phyloP scores from a whole-genome alignment of 345 rosid genomes.

The Corchorus capsularis region DNA sequence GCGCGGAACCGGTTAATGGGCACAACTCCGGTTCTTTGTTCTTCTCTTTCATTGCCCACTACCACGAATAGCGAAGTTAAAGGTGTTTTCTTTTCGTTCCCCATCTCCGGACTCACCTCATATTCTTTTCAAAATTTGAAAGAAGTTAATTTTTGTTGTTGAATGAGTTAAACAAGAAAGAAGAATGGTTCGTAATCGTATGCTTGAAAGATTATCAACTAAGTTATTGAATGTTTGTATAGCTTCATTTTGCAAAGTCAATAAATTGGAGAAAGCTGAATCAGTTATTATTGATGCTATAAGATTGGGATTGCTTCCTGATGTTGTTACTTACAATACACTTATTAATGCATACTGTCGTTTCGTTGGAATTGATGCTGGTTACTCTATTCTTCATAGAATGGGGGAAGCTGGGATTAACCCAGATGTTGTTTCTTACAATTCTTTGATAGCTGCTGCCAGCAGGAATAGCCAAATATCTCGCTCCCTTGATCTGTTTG shows the following conservation, averaged over 20 bases:
- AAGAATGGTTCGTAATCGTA: slow-evolving; percentile 29
- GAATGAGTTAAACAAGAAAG: neutral
- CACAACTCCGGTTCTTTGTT: too few relatives aligned
- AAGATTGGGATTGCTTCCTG: slow-evolving; percentile 73
- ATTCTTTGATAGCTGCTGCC: slow-evolving; percentile 75
- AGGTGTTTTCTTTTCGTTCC: too few relatives aligned
- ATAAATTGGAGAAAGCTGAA: slow-evolving; percentile 64
- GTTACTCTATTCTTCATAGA: slow-evolving; percentile 53
- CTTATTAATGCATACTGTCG: slow-evolving; percentile 65
- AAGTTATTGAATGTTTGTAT: slow-evolving; percentile 64
- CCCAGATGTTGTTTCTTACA: slow-evolving; percentile 66
- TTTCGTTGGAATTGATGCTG: slow-evolving; percentile 57
- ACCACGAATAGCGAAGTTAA: too few relatives aligned
- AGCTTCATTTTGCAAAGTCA: slow-evolving; percentile 57
- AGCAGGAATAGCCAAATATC: slow-evolving; percentile 40
- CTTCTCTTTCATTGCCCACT: too few relatives aligned
- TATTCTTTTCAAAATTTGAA: neutral
- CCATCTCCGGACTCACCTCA: too few relatives aligned
- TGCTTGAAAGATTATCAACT: slow-evolving; percentile 44
- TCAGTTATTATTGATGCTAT: slow-evolving; percentile 56
- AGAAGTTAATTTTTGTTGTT: neutral
- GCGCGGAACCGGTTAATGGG: too few relatives aligned
- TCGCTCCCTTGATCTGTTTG: slow-evolving; percentile 60
- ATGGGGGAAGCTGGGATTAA: slow-evolving; percentile 70
- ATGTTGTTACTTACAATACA: slow-evolving; percentile 82